Evolutionary conservation across 192 early-diverging fungal genomes (phyloP).

Genomic region (Coemansia sp.): DNA sequence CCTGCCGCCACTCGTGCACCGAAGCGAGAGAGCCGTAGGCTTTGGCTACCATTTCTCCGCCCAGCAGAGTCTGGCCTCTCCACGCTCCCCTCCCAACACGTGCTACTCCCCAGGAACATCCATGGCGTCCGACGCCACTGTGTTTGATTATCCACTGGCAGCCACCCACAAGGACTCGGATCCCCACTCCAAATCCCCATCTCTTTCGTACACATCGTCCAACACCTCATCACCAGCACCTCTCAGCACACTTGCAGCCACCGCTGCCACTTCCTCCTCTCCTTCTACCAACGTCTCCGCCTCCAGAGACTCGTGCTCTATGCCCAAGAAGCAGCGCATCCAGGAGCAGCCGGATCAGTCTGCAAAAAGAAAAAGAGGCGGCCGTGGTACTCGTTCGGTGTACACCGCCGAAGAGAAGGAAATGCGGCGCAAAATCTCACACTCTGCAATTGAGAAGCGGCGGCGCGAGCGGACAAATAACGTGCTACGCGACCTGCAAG

Average conservation of each 20-base stretch:
- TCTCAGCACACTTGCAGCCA: slow-evolving; percentile 15
- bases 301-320: background rate
- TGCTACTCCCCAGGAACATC: slow-evolving; percentile 34
- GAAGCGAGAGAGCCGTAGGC: background rate
- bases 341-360: slow-evolving; percentile 8
- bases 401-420: slow-evolving; percentile 58
- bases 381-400: slow-evolving; percentile 31
- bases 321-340: background rate
- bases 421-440: slow-evolving; percentile 74
- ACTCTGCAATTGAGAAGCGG: slow-evolving; percentile 79
- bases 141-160: slow-evolving; percentile 11
- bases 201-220: slow-evolving; percentile 24
- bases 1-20: slow-evolving; percentile 11
- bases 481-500: slow-evolving; percentile 73
- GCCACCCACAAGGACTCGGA: background rate
- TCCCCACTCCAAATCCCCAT: slow-evolving; percentile 21
- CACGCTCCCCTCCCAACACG: slow-evolving; percentile 7
- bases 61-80: slow-evolving; percentile 5
- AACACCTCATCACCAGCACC: slow-evolving; percentile 37
- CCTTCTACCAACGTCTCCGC: background rate
- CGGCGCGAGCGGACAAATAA: slow-evolving; percentile 85
- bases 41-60: background rate
- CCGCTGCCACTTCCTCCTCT: slow-evolving; percentile 6
- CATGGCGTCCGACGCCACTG: slow-evolving; percentile 18
- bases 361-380: slow-evolving; percentile 7